A percentile compares a stretch with the other conserved stretches of the same genome.
Evolutionary conservation across 2,329 filamentous ascomycete genomes (phyloP).

Genomic region (Paecilomyces dactylethromorphus): DNA sequence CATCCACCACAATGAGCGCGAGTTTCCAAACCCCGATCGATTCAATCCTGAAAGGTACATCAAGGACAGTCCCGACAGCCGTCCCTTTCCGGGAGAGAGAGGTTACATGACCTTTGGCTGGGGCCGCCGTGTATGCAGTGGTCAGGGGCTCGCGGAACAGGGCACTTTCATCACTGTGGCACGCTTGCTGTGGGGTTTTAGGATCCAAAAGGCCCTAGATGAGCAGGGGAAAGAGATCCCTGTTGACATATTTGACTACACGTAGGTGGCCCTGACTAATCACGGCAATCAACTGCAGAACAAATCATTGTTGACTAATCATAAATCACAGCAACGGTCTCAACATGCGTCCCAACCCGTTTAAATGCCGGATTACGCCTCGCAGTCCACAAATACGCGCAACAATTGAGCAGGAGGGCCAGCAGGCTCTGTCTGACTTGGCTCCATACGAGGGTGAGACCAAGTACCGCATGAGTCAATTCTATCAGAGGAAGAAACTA

Average conservation of each 20-base stretch:
- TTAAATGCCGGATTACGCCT: conserved; percentile 48
- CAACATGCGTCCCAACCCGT: conserved; percentile 53
- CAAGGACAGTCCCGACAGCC: conserved; percentile 28
- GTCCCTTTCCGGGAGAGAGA: conserved; percentile 44
- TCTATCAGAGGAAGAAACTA: conserved; percentile 32
- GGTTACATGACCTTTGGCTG: conserved; percentile 53
- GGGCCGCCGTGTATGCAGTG: conserved; percentile 50
- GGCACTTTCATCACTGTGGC: conserved; percentile 55
- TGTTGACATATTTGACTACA: conserved; percentile 53
- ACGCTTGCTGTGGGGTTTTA: conserved; percentile 53
- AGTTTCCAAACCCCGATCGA: conserved; percentile 39
- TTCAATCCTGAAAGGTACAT: conserved; percentile 32
- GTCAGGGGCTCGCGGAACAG: conserved; percentile 52
- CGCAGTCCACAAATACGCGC: conserved; percentile 42
- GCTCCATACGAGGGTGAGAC: conserved; percentile 50
- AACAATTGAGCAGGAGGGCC: conserved; percentile 48
- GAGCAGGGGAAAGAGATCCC: conserved; percentile 40
- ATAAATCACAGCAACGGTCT: conserved; percentile 44
- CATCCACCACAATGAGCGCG: conserved; percentile 23
- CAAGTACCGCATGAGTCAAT: conserved; percentile 52
- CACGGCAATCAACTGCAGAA: background rate
- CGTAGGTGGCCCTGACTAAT: conserved; percentile 31
- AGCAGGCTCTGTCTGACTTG: conserved; percentile 46
- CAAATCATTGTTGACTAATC: background rate
- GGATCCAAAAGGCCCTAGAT: conserved; percentile 39